phyloP scores from a whole-genome alignment of 1,284 basidiomycete genomes.

The Pyrrhoderma noxium region DNA sequence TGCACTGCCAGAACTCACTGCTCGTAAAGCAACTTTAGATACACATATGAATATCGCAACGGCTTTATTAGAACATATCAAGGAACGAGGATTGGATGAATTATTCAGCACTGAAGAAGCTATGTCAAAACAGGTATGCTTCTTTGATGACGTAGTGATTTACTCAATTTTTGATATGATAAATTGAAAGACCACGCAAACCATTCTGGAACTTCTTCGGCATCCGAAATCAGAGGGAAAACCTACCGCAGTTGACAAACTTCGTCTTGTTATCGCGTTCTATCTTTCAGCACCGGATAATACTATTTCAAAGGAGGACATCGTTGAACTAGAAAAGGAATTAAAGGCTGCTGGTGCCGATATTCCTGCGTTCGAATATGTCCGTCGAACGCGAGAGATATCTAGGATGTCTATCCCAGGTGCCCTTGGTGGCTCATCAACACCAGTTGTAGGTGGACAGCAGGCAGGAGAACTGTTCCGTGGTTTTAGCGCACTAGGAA shows the following conservation, averaged over 20 bases:
- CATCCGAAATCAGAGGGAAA: constrained; percentile 55
- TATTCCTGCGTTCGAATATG: constrained; percentile 85
- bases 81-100: constrained; percentile 90
- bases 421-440: constrained; percentile 53
- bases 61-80: constrained; percentile 91
- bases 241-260: constrained; percentile 79
- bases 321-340: constrained; percentile 83
- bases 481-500: constrained; percentile 90
- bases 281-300: constrained; percentile 85
- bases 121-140: constrained; percentile 68
- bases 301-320: constrained; percentile 77
- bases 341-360: constrained; percentile 77
- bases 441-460: constrained; percentile 67
- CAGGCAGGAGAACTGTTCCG: constrained; percentile 77
- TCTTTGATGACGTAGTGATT: neutral
- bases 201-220: constrained; percentile 78
- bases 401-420: constrained; percentile 61
- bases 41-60: constrained; percentile 99
- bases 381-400: constrained; percentile 87
- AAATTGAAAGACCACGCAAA: constrained; percentile 55
- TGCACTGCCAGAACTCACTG: constrained; percentile 94
- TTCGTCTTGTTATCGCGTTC: constrained; percentile 90
- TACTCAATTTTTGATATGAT: neutral
- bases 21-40: constrained; percentile 92
- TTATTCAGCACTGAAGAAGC: constrained; percentile 95